Evolutionary conservation across 257 asterid genomes (phyloP).

Genomic region (Solanum rostratum): DNA sequence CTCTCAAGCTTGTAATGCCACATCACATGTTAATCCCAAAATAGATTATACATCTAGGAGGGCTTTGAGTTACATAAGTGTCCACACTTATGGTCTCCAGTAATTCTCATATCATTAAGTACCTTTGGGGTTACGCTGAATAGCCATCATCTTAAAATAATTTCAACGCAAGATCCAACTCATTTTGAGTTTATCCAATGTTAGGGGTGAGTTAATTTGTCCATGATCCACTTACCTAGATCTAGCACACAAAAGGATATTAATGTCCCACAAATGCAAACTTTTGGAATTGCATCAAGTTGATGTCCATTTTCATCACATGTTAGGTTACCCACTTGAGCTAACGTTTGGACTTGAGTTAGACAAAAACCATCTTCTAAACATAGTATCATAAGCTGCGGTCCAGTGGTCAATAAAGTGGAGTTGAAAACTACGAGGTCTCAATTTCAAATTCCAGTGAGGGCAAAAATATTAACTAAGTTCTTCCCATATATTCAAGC

Average conservation of each 20-base stretch:
- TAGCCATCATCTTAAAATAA: not conserved
- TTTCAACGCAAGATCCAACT: not conserved
- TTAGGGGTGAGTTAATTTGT: not conserved
- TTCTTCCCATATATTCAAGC: not conserved
- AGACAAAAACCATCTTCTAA: not conserved
- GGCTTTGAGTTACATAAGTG: not conserved
- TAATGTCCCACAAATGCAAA: not conserved
- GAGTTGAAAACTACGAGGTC: not conserved
- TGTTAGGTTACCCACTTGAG: not conserved
- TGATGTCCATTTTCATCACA: not conserved
- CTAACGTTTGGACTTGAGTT: not conserved
- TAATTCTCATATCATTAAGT: not conserved
- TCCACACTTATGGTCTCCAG: not conserved
- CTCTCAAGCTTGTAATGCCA: not conserved
- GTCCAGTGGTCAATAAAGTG: not conserved
- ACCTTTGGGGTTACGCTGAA: not conserved
- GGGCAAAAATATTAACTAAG: not conserved
- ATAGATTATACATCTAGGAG: not conserved
- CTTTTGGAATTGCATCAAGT: not conserved
- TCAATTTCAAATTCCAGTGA: not conserved
- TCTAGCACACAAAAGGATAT: not conserved
- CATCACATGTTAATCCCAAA: not conserved
- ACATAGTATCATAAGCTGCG: not conserved
- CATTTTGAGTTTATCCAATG: not conserved
- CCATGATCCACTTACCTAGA: not conserved